A percentile compares a stretch with the other conserved stretches of the same genome.
Conservation (phyloP, 257 asterid species). For the Striga asiatica region DNA sequence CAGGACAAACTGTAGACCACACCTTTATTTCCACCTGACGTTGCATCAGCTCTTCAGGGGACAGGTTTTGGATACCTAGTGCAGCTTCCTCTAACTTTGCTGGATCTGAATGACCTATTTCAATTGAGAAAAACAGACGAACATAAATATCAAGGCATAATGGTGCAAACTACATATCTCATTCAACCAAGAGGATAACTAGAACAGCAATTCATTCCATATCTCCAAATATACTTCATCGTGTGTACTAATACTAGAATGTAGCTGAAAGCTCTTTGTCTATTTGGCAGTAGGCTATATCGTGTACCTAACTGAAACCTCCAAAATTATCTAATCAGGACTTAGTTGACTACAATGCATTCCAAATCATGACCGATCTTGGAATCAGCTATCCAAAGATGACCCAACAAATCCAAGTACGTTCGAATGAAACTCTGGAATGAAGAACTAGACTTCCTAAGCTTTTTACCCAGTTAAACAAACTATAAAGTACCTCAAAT, state of each 20-base stretch:
- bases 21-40: conserved; percentile 74
- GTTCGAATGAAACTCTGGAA: too few species aligned
- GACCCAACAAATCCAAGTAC: too few species aligned
- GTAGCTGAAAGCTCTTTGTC: not conserved
- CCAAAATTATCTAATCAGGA: not conserved
- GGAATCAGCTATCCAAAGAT: conserved; percentile 1
- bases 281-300: not conserved
- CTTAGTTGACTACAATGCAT: not conserved
- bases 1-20: conserved; percentile 3
- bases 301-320: not conserved
- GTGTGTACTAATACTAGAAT: not conserved
- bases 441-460: too few species aligned
- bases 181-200: conserved; percentile 1
- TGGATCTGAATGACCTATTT: conserved; percentile 78
- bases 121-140: not conserved
- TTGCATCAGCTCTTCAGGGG: conserved; percentile 56
- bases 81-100: conserved; percentile 57
- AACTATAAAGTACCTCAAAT: too few species aligned
- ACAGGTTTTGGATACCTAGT: conserved; percentile 33
- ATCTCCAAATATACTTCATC: not conserved
- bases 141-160: not conserved
- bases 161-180: conserved; percentile 1
- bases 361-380: not conserved
- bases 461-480: too few species aligned
- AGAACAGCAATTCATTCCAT: not conserved